Percentiles rank a stretch among this genome's conserved stretches.
Conservation (phyloP, 1,139 yeast genomes). For the Yamadazyma trypodendri region DNA sequence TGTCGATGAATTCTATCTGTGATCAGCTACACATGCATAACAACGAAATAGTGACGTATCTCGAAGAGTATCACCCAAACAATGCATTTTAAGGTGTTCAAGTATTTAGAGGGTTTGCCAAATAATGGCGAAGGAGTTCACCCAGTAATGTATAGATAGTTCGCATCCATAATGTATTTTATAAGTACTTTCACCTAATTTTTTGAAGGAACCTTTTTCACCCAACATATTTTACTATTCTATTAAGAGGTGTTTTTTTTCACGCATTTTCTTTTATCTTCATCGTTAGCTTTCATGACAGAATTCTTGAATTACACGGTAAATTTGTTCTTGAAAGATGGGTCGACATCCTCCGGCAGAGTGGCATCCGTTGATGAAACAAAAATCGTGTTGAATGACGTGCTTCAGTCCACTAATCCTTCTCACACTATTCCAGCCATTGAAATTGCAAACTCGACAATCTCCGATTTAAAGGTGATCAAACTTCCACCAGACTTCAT, state of each 20-base stretch:
- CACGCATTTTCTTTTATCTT: not conserved
- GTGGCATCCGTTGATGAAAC: conserved; percentile 45
- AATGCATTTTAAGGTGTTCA: conserved; percentile 4
- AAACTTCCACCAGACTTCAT: conserved; percentile 43
- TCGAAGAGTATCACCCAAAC: conserved; percentile 9
- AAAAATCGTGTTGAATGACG: conserved; percentile 39
- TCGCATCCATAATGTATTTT: no score
- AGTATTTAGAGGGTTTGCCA: no score
- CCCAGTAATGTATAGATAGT: no score
- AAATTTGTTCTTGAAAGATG: conserved; percentile 47
- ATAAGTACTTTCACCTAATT: not conserved
- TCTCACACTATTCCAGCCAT: conserved; percentile 20
- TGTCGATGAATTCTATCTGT: conserved; percentile 1
- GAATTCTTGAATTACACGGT: conserved; percentile 60
- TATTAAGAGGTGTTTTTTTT: no score
- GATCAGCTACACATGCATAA: conserved; percentile 4
- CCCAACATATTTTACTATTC: no score
- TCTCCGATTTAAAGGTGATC: conserved; percentile 50
- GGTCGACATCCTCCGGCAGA: conserved; percentile 43
- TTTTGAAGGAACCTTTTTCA: not conserved
- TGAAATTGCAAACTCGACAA: conserved; percentile 30
- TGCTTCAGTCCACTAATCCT: conserved; percentile 21
- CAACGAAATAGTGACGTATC: conserved; percentile 8
- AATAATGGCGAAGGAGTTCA: no score
- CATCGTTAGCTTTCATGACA: conserved; percentile 16